Evolutionary conservation across 2,329 filamentous ascomycete genomes (phyloP).

Genomic region (Trichoderma atrobrunneum): DNA sequence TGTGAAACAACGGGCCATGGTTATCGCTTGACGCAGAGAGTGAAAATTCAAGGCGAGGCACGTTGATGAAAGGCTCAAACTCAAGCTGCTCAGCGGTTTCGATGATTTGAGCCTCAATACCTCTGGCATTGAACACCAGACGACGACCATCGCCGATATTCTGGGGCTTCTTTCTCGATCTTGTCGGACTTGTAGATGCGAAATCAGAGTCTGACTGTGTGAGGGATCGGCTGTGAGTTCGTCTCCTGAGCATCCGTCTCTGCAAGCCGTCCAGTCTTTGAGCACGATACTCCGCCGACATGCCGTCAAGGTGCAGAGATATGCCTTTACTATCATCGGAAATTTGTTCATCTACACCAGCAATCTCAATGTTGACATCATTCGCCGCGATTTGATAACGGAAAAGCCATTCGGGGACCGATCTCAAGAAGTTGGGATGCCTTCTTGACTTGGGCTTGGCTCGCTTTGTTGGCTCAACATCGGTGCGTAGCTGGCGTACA

Average conservation of each 20-base stretch:
- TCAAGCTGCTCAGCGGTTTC: conserved; percentile 84
- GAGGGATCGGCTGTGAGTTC: conserved; percentile 70
- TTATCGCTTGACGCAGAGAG: conserved; percentile 82
- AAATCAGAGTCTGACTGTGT: conserved; percentile 67
- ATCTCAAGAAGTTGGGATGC: conserved; percentile 69
- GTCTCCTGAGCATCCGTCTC: conserved; percentile 59
- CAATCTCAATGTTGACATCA: conserved; percentile 86
- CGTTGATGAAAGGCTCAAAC: conserved; percentile 76
- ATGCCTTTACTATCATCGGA: conserved; percentile 79
- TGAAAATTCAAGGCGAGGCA: conserved; percentile 84
- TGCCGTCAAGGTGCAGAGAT: conserved; percentile 81
- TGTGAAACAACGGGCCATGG: conserved; percentile 82
- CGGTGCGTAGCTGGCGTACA: conserved; percentile 73
- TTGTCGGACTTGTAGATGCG: conserved; percentile 38
- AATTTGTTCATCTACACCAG: conserved; percentile 80
- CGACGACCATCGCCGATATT: conserved; percentile 72
- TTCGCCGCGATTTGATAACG: conserved; percentile 82
- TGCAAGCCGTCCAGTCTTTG: conserved; percentile 68
- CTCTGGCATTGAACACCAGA: conserved; percentile 74
- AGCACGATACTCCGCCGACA: conserved; percentile 84
- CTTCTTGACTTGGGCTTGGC: conserved; percentile 46
- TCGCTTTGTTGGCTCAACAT: conserved; percentile 62
- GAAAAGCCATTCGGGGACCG: conserved; percentile 78
- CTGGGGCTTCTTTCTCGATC: conserved; percentile 50
- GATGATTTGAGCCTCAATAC: conserved; percentile 85